Percentiles rank a stretch among this genome's conserved stretches.
These are phyloP conservation scores for Eremothecium gossypii DNA, from an alignment of 1,139 yeast species.

Conservation along the genomic window DNA sequence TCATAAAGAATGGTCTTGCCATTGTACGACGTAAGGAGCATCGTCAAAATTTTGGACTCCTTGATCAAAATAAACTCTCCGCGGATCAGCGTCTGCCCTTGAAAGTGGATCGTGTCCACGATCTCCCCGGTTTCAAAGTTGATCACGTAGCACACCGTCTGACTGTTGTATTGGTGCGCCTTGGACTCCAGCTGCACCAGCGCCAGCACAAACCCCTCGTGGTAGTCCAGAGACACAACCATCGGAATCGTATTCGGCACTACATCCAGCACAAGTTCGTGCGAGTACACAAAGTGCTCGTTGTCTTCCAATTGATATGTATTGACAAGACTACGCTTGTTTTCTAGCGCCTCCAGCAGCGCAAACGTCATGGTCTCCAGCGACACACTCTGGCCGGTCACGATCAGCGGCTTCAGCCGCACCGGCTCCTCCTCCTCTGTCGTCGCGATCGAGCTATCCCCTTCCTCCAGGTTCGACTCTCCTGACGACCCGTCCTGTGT, in stretches of 20 bases:
- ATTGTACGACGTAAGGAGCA: constrained; percentile 12
- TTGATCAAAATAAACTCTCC: constrained; percentile 13
- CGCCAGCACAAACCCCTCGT: constrained; percentile 8
- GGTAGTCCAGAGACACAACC: constrained; percentile 15
- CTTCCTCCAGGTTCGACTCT: neutral
- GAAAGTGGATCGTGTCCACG: constrained; percentile 16
- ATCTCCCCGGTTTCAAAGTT: constrained; percentile 12
- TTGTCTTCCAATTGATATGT: constrained; percentile 1
- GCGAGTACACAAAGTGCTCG: constrained; percentile 4
- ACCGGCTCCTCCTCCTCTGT: constrained; percentile 2
- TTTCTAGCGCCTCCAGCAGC: constrained; percentile 10
- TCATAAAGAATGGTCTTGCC: constrained; percentile 24
- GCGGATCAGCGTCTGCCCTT: constrained; percentile 14
- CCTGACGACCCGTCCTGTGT: constrained; percentile 1
- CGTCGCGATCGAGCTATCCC: neutral
- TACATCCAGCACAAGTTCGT: constrained; percentile 2
- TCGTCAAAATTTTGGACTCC: constrained; percentile 7
- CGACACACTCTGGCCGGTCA: constrained; percentile 11
- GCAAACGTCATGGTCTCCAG: constrained; percentile 11
- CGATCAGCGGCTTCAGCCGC: constrained; percentile 4
- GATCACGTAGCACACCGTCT: constrained; percentile 9
- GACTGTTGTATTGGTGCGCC: neutral
- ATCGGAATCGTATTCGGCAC: neutral
- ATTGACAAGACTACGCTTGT: constrained; percentile 5
- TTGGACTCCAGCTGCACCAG: constrained; percentile 6